Evolutionary conservation across 371 early-diverging fungal species (phyloP), one percentile per base, ranked within the genome.

Genomic region (Circinella minor): DNA sequence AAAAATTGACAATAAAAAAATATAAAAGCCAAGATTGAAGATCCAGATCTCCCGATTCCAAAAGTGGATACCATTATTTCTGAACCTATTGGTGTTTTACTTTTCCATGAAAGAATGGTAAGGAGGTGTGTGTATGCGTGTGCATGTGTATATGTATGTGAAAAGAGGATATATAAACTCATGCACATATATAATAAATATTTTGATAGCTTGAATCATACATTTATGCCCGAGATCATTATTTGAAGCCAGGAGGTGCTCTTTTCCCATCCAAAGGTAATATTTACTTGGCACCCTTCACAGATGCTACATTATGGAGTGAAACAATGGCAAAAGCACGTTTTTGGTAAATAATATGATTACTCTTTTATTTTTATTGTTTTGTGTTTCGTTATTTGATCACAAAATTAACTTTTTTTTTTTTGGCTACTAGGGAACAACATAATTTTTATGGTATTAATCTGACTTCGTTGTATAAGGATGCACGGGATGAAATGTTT

Each of bases 61-160:
- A 76, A 88, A 76, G 98, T 99, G 3, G 99, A 99, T 66, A 94
- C 95, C 5, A 91, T 99, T 39, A 91, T 99, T 64, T 95, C 96
- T 48, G 99, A 99, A 77, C 98, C 98, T 14, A 98, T 99, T 72
- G 96, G 95, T 61, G 98, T 99, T 14, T 80, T 99, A 47, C 86
- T 98, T 47, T 94, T 98, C 48, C 98, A 98, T 70, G 98, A 97
- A 81, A 89, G 95, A 69, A 95, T 95, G 95, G 87, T 93, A 79
- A 55, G 71, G 62, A 54, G 43, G 60, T 14, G 27, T 43, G 11
- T 43, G 11, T 43, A 43, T 43, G 1, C 3, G 11, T 43, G 11
- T 43, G 6, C n/a, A n/a, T n/a, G n/a, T n/a, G n/a, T n/a, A n/a
- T n/a, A n/a, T 6, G 6, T 51, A 6, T n/a, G 1, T 8, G 5